phyloP scores from a whole-genome alignment of 139 green algal species.

The Asterochloris sp. region DNA sequence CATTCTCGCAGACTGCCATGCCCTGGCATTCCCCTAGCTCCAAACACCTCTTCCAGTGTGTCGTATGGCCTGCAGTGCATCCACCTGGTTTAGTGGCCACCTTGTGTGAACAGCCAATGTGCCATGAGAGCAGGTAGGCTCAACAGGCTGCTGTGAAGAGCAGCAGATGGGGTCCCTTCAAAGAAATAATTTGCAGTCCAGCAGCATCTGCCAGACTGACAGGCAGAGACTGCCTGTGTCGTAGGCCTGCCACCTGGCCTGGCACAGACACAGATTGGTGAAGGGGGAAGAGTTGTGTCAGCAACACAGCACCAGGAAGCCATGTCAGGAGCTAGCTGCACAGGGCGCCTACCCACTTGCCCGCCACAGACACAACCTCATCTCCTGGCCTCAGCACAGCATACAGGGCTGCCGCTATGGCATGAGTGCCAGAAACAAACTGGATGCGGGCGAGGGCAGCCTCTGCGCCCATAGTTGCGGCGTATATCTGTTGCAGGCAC shows the following conservation, averaged over 20 bases:
- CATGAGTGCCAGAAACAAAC: conserved; percentile 91
- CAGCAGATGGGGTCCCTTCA: no score
- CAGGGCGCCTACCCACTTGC: conserved; percentile 21
- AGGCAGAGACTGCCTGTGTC: no score
- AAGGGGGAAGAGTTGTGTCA: no score
- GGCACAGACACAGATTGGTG: no score
- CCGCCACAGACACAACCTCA: conserved; percentile 83
- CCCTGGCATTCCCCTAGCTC: conserved; percentile 61
- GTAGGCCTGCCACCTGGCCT: no score
- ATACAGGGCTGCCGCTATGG: conserved; percentile 85
- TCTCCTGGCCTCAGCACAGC: conserved; percentile 83
- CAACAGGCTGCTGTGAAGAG: no score
- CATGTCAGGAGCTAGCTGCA: no score
- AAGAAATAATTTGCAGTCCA: no score
- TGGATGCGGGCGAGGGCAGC: conserved; percentile 82
- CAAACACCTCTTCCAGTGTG: conserved; percentile 95
- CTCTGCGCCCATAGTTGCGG: conserved; percentile 85
- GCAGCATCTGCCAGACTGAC: no score
- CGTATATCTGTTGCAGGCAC: conserved; percentile 46
- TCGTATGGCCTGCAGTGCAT: conserved; percentile 79
- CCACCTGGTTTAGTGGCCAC: neutral
- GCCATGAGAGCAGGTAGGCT: no score
- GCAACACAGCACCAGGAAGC: no score
- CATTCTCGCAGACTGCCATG: conserved; percentile 82
- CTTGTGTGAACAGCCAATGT: no score